phyloP scores from a whole-genome alignment of 2,329 filamentous ascomycete genomes.

The Calonectria pseudoturangicola region DNA sequence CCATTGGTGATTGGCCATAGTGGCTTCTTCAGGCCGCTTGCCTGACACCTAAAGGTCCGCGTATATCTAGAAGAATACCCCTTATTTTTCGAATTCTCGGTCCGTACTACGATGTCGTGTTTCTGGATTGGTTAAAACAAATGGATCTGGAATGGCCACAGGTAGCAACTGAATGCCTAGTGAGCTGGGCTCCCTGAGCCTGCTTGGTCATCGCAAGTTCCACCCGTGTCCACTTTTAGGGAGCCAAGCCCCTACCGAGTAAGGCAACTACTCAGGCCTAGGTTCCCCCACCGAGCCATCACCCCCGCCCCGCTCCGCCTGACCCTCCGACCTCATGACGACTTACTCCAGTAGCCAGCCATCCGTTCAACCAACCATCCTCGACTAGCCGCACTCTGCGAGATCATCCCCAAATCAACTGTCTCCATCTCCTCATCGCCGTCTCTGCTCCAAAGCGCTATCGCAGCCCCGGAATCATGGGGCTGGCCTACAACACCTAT shows the following conservation, averaged over 20 bases:
- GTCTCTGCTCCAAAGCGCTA: conserved; percentile 6
- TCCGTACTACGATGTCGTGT: too few species aligned
- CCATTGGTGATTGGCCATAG: too few species aligned
- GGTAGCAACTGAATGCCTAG: neutral
- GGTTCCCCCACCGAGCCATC: conserved; percentile 27
- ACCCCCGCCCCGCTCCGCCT: conserved; percentile 43
- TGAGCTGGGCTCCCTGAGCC: neutral
- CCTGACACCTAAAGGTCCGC: too few species aligned
- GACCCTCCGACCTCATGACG: conserved; percentile 52
- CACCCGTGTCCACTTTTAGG: neutral
- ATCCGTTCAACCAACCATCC: conserved; percentile 10
- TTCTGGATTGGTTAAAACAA: neutral
- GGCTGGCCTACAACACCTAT: conserved; percentile 93
- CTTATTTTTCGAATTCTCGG: too few species aligned
- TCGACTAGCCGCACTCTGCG: conserved; percentile 30
- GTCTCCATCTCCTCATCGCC: conserved; percentile 25
- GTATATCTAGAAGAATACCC: too few species aligned
- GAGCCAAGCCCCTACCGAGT: neutral
- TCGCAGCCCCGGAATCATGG: conserved; percentile 74
- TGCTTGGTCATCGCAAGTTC: neutral
- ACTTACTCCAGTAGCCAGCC: conserved; percentile 34
- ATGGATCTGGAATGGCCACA: neutral
- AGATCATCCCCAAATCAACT: conserved; percentile 32
- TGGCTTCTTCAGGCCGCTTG: too few species aligned
- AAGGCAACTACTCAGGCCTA: neutral